phyloP scores from a whole-genome alignment of 768 basidiomycete genomes.

The Neoboletus subvelutipes region DNA sequence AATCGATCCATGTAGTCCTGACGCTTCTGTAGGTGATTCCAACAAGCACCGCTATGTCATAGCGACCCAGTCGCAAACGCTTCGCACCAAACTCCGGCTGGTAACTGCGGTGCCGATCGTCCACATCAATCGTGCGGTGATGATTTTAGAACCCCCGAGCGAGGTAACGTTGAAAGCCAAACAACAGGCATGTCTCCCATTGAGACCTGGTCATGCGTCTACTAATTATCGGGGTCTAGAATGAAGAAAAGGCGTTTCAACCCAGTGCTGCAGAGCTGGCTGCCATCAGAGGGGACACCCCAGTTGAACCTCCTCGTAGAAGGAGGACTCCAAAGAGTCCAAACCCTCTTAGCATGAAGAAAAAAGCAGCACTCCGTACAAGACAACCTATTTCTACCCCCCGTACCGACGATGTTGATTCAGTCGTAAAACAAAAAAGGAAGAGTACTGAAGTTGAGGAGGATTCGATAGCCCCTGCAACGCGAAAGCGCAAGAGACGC shows the following conservation, averaged over 20 bases:
- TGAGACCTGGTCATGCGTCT: background rate
- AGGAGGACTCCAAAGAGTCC: constrained; percentile 78
- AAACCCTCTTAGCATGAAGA: constrained; percentile 91
- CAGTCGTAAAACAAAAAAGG: constrained; percentile 20
- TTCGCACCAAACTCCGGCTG: constrained; percentile 65
- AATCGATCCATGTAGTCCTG: constrained; percentile 3
- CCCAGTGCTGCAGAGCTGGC: constrained; percentile 50
- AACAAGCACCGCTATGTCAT: constrained; percentile 95
- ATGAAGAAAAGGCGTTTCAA: constrained; percentile 60
- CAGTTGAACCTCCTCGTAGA: constrained; percentile 47
- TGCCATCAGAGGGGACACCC: constrained; percentile 37
- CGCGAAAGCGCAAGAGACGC: constrained; percentile 27
- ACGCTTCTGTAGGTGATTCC: constrained; percentile 51
- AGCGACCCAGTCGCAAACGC: constrained; percentile 75
- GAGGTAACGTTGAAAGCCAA: constrained; percentile 73
- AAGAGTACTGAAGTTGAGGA: constrained; percentile 2
- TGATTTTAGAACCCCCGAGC: constrained; percentile 90
- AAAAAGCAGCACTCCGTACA: constrained; percentile 52
- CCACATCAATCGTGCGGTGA: constrained; percentile 88
- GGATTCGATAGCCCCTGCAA: fast-evolving
- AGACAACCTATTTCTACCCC: background rate
- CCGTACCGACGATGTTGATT: background rate
- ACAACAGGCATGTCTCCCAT: constrained; percentile 43
- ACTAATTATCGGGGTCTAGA: constrained; percentile 38
- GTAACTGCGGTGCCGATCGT: constrained; percentile 88